Base-by-base conservation (phyloP, 2,329 filamentous ascomycete genomes). In the Alternaria rosae region DNA sequence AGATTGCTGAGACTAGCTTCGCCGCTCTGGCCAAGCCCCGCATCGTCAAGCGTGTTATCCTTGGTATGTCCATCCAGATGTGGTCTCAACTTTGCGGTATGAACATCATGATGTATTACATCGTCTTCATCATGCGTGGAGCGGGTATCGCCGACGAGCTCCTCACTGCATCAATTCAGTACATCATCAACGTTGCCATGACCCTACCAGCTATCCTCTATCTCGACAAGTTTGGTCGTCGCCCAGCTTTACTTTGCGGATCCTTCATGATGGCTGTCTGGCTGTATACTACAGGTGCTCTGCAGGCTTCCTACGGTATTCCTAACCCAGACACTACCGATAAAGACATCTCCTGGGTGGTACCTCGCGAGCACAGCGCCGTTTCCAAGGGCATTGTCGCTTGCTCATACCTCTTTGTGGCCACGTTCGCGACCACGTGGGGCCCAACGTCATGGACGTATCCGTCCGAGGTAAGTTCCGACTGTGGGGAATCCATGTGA, bases 61-160 rank as follows among this genome's bases (percentile, higher is more conserved):
- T 88, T n/a, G 87, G 86, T 6, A 85, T 88, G 79, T 84, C 81
- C 51, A 83, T 87, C 10, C 86, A 88, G 74, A 84, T 85, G 76
- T 89, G 87, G 86, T 85, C 82, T 3, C 87, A 89, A 68, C 80
- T 88, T 4, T 84, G 82, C 21, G 87, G 86, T 10, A 88, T 88
- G 82, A 88, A 88, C 69, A 84, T 87, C 41, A 86, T 88, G 84
- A 79, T 74, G 82, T 85, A 72, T 58, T 87, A 88, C 65, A 86
- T 88, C 42, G 84, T 88, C 4, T 88, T 87, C 71, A 85, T 89
- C 64, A 87, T 89, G 85, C 81, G 86, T 60, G 82, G 84, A 6
- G 85, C 87, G 4, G 82, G 85, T 30, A 86, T 89, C 53, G 83
- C 81, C 2, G 83, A 85, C 15, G 84, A 86, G 4, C 82, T 89